Evolutionary conservation across 768 basidiomycete species (phyloP).

Genomic region (Gyrodon lividus): DNA sequence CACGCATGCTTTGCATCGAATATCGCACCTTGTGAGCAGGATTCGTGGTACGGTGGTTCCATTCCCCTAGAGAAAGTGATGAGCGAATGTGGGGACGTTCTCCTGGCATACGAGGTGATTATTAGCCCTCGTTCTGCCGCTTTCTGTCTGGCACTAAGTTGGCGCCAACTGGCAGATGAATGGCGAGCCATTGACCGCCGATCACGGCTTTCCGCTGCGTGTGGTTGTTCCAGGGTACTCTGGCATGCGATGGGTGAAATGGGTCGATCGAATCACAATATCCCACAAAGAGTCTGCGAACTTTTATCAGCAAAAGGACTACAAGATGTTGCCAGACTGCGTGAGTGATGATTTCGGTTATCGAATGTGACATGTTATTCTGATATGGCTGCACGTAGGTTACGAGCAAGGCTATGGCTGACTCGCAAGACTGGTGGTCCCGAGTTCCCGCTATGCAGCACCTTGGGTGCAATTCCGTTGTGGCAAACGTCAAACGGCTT

Average conservation of each 20-base stretch:
- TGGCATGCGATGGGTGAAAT: slow-evolving; percentile 77
- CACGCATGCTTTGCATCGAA: slow-evolving; percentile 65
- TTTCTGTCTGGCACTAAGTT: background rate
- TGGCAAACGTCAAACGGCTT: slow-evolving; percentile 32
- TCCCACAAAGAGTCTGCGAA: slow-evolving; percentile 57
- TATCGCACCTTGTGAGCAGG: slow-evolving; percentile 61
- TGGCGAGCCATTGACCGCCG: slow-evolving; percentile 50
- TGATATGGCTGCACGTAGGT: slow-evolving; percentile 16
- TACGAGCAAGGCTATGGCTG: slow-evolving; percentile 24
- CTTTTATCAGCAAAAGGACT: slow-evolving; percentile 73
- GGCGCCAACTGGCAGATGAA: slow-evolving; percentile 54
- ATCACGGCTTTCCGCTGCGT: slow-evolving; percentile 68
- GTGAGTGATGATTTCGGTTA: slow-evolving; percentile 27
- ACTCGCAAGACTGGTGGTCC: slow-evolving; percentile 42
- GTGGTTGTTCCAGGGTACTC: slow-evolving; percentile 64
- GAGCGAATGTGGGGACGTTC: slow-evolving; percentile 45
- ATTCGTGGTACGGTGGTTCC: slow-evolving; percentile 61
- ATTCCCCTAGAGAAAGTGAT: slow-evolving; percentile 54
- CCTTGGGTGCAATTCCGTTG: slow-evolving; percentile 61
- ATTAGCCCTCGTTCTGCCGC: background rate
- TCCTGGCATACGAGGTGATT: slow-evolving; percentile 62
- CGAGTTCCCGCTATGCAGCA: slow-evolving; percentile 58
- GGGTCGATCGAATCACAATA: slow-evolving; percentile 62
- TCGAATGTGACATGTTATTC: background rate
- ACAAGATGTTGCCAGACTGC: slow-evolving; percentile 58